phyloP scores from a whole-genome alignment of 2,329 filamentous ascomycete genomes.

The Sordariomycetes sp. region DNA sequence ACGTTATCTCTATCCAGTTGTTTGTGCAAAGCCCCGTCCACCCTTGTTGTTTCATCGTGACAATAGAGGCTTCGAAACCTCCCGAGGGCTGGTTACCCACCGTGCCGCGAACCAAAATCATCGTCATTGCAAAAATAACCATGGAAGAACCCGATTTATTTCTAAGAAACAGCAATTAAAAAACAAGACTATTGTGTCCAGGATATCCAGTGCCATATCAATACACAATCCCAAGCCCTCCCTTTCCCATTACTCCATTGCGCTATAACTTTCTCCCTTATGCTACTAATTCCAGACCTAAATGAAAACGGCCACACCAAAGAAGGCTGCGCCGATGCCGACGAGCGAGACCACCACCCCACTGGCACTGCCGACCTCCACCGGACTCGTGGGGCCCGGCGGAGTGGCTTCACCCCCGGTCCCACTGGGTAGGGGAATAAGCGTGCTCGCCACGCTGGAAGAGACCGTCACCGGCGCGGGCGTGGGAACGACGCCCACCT shows the following conservation, averaged over 20 bases:
- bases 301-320: background rate
- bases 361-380: background rate
- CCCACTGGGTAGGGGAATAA: background rate
- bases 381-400: background rate
- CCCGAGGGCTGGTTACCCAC: no score
- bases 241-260: background rate
- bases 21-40: no score
- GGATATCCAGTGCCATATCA: background rate
- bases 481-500: conserved; percentile 8
- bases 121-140: no score
- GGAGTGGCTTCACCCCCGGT: background rate
- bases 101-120: no score
- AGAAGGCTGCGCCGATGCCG: background rate
- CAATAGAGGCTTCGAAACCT: no score
- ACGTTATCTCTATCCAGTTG: no score
- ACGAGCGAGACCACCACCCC: conserved; percentile 1
- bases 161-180: background rate
- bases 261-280: background rate
- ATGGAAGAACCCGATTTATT: no score
- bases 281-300: background rate
- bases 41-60: no score
- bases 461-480: conserved; percentile 8
- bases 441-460: conserved; percentile 4
- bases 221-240: background rate
- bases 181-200: background rate